phyloP scores from a whole-genome alignment of 768 basidiomycete genomes.

The Gymnopilus dilepis region DNA sequence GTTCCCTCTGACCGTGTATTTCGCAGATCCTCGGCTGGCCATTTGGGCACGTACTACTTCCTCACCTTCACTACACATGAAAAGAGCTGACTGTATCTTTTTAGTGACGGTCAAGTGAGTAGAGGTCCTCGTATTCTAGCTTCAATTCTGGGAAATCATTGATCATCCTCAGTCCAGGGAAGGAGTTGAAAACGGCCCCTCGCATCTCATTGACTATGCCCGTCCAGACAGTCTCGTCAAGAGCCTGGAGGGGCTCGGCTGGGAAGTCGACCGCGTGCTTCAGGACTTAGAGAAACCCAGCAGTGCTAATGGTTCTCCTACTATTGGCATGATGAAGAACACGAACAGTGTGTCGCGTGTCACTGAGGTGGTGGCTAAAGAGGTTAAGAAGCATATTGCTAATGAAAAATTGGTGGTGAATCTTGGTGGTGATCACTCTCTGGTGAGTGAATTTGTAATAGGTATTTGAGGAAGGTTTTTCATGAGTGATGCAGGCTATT shows the following conservation, averaged over 20 bases:
- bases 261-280: conserved; percentile 89
- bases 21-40: conserved; percentile 90
- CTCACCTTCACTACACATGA: conserved; percentile 6
- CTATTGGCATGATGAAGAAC: conserved; percentile 90
- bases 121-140: background rate
- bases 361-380: conserved; percentile 73
- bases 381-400: conserved; percentile 74
- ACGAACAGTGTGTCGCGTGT: conserved; percentile 87
- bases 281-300: conserved; percentile 89
- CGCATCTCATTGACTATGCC: conserved; percentile 85
- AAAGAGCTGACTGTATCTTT: conserved; percentile 16
- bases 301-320: conserved; percentile 65
- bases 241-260: conserved; percentile 81
- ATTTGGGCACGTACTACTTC: conserved; percentile 73
- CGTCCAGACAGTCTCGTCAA: conserved; percentile 82
- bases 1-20: conserved; percentile 16
- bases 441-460: conserved; percentile 53
- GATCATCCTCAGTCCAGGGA: conserved; percentile 70
- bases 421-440: conserved; percentile 94
- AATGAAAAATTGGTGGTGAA: conserved; percentile 87
- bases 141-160: conserved; percentile 9
- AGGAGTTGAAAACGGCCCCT: conserved; percentile 89
- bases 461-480: conserved; percentile 7
- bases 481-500: conserved; percentile 59
- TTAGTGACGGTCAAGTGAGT: conserved; percentile 70